Evolutionary conservation across 164 flowering plant species (phyloP), one percentile per base, ranked within the genome.

Genomic region (Annona squamosa): DNA sequence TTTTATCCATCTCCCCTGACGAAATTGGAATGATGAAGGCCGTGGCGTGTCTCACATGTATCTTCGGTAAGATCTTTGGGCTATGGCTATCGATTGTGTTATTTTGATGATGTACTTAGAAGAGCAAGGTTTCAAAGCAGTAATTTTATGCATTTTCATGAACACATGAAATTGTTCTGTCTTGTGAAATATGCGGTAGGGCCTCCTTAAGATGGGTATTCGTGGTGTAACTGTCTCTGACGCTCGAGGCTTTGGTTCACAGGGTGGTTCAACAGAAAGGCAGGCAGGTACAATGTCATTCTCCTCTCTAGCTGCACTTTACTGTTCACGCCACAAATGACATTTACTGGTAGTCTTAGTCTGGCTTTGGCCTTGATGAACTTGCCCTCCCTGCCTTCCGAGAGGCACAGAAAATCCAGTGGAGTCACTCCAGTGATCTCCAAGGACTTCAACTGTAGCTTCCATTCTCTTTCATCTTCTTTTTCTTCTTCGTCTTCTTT

Each of bases 211-310:
- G 70, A 92, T 90, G 81, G 97, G 98, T 42, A 92, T 94, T 71
- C 92, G 97, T 62, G 98, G 97, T 70, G 97, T 94, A 16, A 94
- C 98, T 0, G 87, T 94, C 63, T 94, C 97, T 82, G 98, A 92
- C 82, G 97, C 90, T 74, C 83, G 89, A 73, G 97, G 98, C 2
- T 92, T 91, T 85, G 97, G 97, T 72, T 87, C 98, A 71, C 98
- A 94, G 82, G 98, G 98, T 56, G 97, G 97, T 45, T 87, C 86
- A 56, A 80, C 88, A 44, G 98, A 94, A 80, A 89, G 98, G 77
- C 97, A 94, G 46, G 98, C 88, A 68, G 97, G 98, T 90, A 83
- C 74, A 17, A 5, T 37, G 41, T 65, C 59, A 64, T 48, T 26
- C 37, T 72, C 2, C 48, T 52, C 59, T 52, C 7, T 26, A 26